phyloP scores from a whole-genome alignment of 805 yeast species.

The Blastobotrys americana region DNA sequence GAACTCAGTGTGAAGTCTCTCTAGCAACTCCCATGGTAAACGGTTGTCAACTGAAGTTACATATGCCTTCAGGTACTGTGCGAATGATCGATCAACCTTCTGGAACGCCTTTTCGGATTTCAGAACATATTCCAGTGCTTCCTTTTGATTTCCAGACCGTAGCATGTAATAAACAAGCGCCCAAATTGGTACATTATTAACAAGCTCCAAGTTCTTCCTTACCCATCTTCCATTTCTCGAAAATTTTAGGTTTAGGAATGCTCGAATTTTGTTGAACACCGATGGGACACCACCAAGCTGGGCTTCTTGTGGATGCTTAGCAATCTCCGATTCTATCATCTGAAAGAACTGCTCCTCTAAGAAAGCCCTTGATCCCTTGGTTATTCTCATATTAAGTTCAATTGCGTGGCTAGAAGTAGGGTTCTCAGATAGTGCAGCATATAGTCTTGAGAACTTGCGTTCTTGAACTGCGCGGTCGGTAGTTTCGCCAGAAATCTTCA shows the following conservation, averaged over 20 bases:
- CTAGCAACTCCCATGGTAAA: constrained; percentile 59
- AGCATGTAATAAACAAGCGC: constrained; percentile 77
- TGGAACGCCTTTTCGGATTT: constrained; percentile 65
- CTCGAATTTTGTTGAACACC: constrained; percentile 61
- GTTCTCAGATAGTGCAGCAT: constrained; percentile 25
- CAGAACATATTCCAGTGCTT: constrained; percentile 63
- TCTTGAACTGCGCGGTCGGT: constrained; percentile 19
- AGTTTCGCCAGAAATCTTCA: constrained; percentile 35
- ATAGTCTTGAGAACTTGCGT: constrained; percentile 30
- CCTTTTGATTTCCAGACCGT: constrained; percentile 74
- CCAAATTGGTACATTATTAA: constrained; percentile 92
- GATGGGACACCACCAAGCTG: constrained; percentile 62
- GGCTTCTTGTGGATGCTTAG: constrained; percentile 40
- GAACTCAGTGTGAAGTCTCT: constrained; percentile 70
- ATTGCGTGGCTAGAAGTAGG: constrained; percentile 14
- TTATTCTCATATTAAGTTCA: constrained; percentile 37
- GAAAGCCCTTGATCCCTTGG: constrained; percentile 48
- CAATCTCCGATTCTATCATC: constrained; percentile 60
- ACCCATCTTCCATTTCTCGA: constrained; percentile 42
- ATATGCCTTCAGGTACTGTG: constrained; percentile 67
- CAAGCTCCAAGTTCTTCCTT: constrained; percentile 48
- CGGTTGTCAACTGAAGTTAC: constrained; percentile 46
- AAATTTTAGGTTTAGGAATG: constrained; percentile 47
- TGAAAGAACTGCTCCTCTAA: constrained; percentile 74
- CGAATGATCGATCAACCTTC: constrained; percentile 79